Conservation (phyloP, 2,329 filamentous ascomycete genomes). For the Hypomyces rosellus region DNA sequence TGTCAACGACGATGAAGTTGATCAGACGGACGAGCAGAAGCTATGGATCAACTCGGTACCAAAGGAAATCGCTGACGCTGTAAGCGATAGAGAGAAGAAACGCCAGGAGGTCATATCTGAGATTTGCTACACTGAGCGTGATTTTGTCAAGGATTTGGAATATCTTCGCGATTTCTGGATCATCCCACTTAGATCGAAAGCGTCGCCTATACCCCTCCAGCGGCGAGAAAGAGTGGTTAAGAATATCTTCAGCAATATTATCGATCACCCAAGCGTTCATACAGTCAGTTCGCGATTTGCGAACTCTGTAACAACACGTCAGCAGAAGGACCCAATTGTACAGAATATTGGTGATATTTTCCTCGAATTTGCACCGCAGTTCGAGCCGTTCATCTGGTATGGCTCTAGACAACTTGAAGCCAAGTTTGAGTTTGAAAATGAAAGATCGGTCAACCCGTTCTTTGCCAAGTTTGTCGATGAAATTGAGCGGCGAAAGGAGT, state of each 20-base stretch:
- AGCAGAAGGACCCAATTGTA: slow-evolving; percentile 86
- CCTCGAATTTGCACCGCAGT: slow-evolving; percentile 82
- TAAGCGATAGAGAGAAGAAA: slow-evolving; percentile 91
- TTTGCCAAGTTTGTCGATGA: slow-evolving; percentile 94
- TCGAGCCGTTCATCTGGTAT: slow-evolving; percentile 94
- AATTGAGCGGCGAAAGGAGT: slow-evolving; percentile 92
- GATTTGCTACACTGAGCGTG: slow-evolving; percentile 95
- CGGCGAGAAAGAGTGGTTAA: slow-evolving; percentile 85
- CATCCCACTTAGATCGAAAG: slow-evolving; percentile 73
- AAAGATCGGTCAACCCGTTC: slow-evolving; percentile 75
- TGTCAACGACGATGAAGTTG: slow-evolving; percentile 69
- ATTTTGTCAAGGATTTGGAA: slow-evolving; percentile 98
- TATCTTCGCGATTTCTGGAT: slow-evolving; percentile 99
- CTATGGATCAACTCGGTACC: slow-evolving; percentile 99
- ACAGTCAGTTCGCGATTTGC: slow-evolving; percentile 85
- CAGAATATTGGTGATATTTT: slow-evolving; percentile 91
- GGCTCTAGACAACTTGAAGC: slow-evolving; percentile 93
- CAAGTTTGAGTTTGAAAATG: slow-evolving; percentile 97
- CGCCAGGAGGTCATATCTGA: slow-evolving; percentile 97
- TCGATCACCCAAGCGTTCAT: slow-evolving; percentile 76
- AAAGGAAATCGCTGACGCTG: slow-evolving; percentile 85
- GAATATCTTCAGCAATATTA: slow-evolving; percentile 91
- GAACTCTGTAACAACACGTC: slow-evolving; percentile 78
- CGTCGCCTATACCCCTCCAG: slow-evolving; percentile 82
- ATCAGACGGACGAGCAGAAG: slow-evolving; percentile 91